phyloP scores from a whole-genome alignment of 805 yeast genomes.

The Candida nonsorbophila region DNA sequence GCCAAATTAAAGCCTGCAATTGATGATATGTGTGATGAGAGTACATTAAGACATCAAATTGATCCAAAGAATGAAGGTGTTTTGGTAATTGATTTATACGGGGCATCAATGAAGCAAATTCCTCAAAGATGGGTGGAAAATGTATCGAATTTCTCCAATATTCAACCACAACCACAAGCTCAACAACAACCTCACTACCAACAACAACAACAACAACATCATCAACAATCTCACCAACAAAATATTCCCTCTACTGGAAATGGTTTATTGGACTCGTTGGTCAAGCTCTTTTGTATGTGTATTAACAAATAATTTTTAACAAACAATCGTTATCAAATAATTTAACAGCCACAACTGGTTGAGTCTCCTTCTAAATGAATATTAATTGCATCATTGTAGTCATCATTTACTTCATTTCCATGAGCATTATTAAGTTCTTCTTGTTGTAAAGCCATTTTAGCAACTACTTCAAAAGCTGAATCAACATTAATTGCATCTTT shows the following conservation, averaged over 20 bases:
- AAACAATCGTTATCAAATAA: background rate
- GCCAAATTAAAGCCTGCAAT: conserved; percentile 90
- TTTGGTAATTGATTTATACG: conserved; percentile 55
- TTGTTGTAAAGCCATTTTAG: conserved; percentile 92
- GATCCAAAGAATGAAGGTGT: conserved; percentile 81
- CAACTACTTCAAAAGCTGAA: conserved; percentile 92
- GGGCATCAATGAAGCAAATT: conserved; percentile 19
- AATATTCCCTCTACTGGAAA: conserved; percentile 19
- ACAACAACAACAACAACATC: conserved; percentile 18
- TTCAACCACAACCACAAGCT: conserved; percentile 14
- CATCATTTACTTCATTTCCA: conserved; percentile 54
- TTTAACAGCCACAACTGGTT: conserved; percentile 68
- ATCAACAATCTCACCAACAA: conserved; percentile 11
- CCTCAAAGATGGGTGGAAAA: conserved; percentile 28
- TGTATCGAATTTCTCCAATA: conserved; percentile 16
- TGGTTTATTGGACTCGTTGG: conserved; percentile 20
- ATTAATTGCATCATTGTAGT: conserved; percentile 93
- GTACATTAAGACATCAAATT: conserved; percentile 52
- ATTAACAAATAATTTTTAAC: conserved; percentile 12
- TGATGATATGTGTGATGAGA: conserved; percentile 67
- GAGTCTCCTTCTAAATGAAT: conserved; percentile 84
- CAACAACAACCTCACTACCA: conserved; percentile 12
- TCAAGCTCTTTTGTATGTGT: conserved; percentile 30
- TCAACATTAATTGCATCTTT: conserved; percentile 94
- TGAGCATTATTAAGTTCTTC: conserved; percentile 87